These are phyloP conservation scores for Malus hybrid DNA, from an alignment of 331 rosid species.

Conservation along the genomic window DNA sequence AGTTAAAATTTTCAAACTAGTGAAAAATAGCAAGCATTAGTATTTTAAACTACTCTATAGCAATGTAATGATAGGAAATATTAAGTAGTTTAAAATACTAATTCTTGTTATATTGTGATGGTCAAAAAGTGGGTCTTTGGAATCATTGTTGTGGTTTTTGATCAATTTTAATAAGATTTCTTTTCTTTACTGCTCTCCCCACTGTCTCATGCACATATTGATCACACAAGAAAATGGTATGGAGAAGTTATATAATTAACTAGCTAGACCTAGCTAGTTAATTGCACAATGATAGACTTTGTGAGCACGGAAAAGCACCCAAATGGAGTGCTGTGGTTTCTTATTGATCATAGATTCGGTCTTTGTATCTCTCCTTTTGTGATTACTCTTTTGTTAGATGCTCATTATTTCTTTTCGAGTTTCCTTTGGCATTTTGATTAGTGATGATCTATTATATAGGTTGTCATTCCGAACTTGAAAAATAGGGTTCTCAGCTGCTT, in stretches of 20 bases:
- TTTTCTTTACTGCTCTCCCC: slow-evolving; percentile 52
- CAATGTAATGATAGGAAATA: slow-evolving; percentile 15
- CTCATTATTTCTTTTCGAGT: neutral
- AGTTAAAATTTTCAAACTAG: neutral
- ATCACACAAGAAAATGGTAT: slow-evolving; percentile 5
- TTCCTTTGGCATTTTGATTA: slow-evolving; percentile 7
- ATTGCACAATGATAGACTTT: neutral
- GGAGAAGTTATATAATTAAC: neutral
- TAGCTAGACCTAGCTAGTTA: neutral
- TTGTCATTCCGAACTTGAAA: slow-evolving; percentile 6
- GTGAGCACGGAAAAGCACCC: neutral
- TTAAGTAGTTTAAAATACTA: slow-evolving; percentile 11
- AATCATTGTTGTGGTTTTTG: slow-evolving; percentile 50
- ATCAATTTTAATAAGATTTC: slow-evolving; percentile 31
- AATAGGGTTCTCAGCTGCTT: slow-evolving; percentile 7
- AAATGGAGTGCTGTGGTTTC: too few species aligned
- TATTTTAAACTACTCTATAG: too few species aligned
- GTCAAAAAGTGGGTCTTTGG: slow-evolving; percentile 68
- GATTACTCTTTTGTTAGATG: neutral
- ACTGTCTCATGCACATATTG: slow-evolving; percentile 1
- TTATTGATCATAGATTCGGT: too few species aligned
- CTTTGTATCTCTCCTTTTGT: too few species aligned
- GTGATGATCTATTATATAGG: neutral
- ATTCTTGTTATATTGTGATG: slow-evolving; percentile 29
- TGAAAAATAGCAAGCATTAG: too few species aligned